Evolutionary conservation across 192 early-diverging fungal species (phyloP).

Genomic region (Phycomyces nitens): DNA sequence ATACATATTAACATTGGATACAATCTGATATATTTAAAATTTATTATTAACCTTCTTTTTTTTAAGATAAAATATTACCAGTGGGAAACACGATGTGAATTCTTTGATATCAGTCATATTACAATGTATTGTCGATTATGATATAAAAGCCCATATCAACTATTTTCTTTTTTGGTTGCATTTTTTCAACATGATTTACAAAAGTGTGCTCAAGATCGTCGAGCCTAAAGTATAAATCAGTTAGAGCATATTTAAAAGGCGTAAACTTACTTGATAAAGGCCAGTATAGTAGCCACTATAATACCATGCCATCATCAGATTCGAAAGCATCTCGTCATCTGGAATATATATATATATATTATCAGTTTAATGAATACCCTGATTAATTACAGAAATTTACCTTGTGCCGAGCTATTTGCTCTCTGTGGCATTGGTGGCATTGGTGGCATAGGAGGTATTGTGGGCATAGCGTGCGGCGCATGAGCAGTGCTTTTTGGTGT

Average conservation of each 20-base stretch:
- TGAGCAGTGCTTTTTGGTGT: background rate
- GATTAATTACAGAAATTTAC: background rate
- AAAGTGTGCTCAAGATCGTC: too few species aligned
- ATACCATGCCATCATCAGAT: slow-evolving; percentile 75
- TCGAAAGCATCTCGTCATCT: slow-evolving; percentile 59
- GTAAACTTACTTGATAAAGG: slow-evolving; percentile 51
- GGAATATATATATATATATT: background rate
- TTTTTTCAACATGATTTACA: too few species aligned
- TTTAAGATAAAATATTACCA: too few species aligned
- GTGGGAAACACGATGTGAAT: too few species aligned
- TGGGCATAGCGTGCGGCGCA: background rate
- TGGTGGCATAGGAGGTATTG: slow-evolving; percentile 7
- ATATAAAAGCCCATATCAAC: too few species aligned
- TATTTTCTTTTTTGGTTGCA: too few species aligned
- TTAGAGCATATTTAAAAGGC: background rate
- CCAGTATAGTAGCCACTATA: slow-evolving; percentile 73
- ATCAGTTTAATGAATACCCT: background rate
- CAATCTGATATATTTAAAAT: too few species aligned
- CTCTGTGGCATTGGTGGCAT: slow-evolving; percentile 1
- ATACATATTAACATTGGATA: too few species aligned
- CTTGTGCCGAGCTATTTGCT: background rate
- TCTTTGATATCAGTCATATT: too few species aligned
- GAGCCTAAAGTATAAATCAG: too few species aligned
- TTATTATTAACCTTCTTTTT: too few species aligned
- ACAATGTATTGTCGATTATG: too few species aligned